phyloP scores from a whole-genome alignment of 495 filamentous ascomycete genomes.

The Neurospora tetraspora region DNA sequence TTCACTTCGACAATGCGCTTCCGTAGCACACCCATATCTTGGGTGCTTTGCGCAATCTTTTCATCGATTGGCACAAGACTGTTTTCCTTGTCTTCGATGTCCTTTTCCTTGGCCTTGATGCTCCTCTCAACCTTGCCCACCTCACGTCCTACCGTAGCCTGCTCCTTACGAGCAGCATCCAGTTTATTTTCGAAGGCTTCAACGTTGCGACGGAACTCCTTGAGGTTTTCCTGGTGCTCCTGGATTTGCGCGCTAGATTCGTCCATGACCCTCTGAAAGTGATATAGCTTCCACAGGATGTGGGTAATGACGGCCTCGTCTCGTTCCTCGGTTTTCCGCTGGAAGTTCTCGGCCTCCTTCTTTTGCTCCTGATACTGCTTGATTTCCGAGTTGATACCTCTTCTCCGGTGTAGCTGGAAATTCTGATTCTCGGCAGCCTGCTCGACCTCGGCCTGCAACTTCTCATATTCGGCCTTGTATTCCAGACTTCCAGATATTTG shows the following conservation, averaged over 20 bases:
- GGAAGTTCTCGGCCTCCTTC: slow-evolving; percentile 85
- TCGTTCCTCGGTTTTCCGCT: slow-evolving; percentile 75
- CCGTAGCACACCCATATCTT: slow-evolving; percentile 55
- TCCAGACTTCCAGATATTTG: slow-evolving; percentile 96
- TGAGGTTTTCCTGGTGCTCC: slow-evolving; percentile 90
- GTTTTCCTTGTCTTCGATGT: slow-evolving; percentile 78
- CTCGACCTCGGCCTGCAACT: slow-evolving; percentile 72
- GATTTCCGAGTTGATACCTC: slow-evolving; percentile 95
- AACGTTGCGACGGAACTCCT: slow-evolving; percentile 80
- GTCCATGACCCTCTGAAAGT: slow-evolving; percentile 89
- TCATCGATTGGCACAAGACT: slow-evolving; percentile 81
- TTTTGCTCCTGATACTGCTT: slow-evolving; percentile 97
- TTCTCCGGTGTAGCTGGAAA: slow-evolving; percentile 73
- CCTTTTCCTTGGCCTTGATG: slow-evolving; percentile 79
- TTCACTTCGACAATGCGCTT: slow-evolving; percentile 58
- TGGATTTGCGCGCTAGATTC: slow-evolving; percentile 84
- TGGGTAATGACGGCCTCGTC: slow-evolving; percentile 91
- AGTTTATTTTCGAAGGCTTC: slow-evolving; percentile 75
- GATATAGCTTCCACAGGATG: slow-evolving; percentile 92
- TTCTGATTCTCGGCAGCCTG: slow-evolving; percentile 81
- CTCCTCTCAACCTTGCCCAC: slow-evolving; percentile 71
- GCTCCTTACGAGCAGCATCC: slow-evolving; percentile 78
- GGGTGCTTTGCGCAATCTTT: slow-evolving; percentile 75
- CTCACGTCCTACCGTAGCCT: slow-evolving; percentile 67
- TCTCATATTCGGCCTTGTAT: slow-evolving; percentile 91